These are phyloP conservation scores for Ogataea trehalophila DNA, from an alignment of 805 yeast species.

Conservation along the genomic window DNA sequence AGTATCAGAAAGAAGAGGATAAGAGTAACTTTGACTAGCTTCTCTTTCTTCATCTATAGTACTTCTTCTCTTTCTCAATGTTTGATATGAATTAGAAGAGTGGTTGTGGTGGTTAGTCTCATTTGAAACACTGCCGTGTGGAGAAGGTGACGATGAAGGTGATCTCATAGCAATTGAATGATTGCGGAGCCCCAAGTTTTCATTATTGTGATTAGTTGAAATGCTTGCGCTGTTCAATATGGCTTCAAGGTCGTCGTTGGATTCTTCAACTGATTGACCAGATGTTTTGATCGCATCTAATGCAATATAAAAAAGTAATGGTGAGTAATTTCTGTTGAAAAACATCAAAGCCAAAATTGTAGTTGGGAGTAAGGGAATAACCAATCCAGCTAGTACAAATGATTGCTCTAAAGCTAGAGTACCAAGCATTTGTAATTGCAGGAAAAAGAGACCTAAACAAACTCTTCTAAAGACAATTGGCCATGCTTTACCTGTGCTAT, in stretches of 20 bases:
- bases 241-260: constrained; percentile 17
- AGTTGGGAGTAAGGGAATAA: constrained; percentile 44
- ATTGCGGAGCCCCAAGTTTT: constrained; percentile 3
- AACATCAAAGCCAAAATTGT: constrained; percentile 43
- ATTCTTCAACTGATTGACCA: constrained; percentile 28
- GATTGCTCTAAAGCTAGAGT: constrained; percentile 58
- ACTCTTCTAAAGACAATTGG: constrained; percentile 55
- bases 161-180: constrained; percentile 10
- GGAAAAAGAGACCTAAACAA: constrained; percentile 48
- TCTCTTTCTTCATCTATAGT: constrained; percentile 58
- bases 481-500: constrained; percentile 65
- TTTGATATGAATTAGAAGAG: background rate
- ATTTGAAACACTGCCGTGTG: background rate
- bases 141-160: constrained; percentile 5
- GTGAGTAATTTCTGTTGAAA: constrained; percentile 51
- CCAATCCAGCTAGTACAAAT: constrained; percentile 40
- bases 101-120: background rate
- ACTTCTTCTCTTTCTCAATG: constrained; percentile 35
- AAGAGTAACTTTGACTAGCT: constrained; percentile 43
- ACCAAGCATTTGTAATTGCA: constrained; percentile 62
- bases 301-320: constrained; percentile 52
- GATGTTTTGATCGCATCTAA: constrained; percentile 48
- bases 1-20: constrained; percentile 43
- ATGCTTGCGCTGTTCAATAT: constrained; percentile 8
- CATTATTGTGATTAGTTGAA: constrained; percentile 2